phyloP scores from a whole-genome alignment of 768 basidiomycete species.

The Cubamyces lactineus region DNA sequence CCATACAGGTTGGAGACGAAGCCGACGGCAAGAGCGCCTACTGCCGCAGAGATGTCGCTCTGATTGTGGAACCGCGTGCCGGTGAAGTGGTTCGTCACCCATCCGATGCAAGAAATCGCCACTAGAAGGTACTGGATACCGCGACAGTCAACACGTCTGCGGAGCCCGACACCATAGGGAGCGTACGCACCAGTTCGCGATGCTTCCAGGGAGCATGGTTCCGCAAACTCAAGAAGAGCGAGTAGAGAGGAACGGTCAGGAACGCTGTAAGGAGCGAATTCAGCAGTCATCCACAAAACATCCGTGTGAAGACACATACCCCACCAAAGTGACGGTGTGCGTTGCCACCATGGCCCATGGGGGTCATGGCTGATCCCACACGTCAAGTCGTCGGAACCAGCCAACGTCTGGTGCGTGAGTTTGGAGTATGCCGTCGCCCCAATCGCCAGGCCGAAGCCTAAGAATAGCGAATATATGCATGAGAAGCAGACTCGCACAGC shows the following conservation, averaged over 20 bases:
- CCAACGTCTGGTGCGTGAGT: conserved; percentile 50
- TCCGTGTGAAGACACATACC: conserved; percentile 44
- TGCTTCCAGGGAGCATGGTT: conserved; percentile 62
- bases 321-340: conserved; percentile 72
- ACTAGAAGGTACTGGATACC: conserved; percentile 52
- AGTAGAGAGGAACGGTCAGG: conserved; percentile 71
- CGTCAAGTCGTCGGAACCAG: conserved; percentile 59
- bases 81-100: conserved; percentile 79
- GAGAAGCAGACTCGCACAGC: conserved; percentile 82
- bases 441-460: conserved; percentile 80
- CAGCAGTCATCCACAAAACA: neutral
- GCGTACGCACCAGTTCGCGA: conserved; percentile 54
- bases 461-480: conserved; percentile 75
- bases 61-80: conserved; percentile 63
- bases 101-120: conserved; percentile 66
- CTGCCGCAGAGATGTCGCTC: conserved; percentile 76
- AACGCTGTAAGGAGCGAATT: conserved; percentile 47
- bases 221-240: conserved; percentile 65
- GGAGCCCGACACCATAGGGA: neutral
- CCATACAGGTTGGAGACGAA: conserved; percentile 79
- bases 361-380: conserved; percentile 61
- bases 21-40: conserved; percentile 83
- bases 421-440: conserved; percentile 70
- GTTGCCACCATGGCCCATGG: conserved; percentile 71
- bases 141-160: neutral